These are phyloP conservation scores for Epithele typhae DNA, from an alignment of 768 basidiomycete genomes.

Conservation along the genomic window DNA sequence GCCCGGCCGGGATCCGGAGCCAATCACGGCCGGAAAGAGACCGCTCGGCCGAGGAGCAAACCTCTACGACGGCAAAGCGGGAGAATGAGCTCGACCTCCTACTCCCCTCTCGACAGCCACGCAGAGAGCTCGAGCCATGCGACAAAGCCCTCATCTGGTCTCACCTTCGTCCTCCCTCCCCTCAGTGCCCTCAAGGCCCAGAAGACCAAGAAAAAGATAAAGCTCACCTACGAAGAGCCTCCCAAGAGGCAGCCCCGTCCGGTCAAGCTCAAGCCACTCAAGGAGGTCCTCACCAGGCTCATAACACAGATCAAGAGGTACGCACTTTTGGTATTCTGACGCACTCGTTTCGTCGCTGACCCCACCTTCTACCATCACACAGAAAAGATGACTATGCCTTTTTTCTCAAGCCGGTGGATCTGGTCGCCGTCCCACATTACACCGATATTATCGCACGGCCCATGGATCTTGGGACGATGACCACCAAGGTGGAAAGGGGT, in stretches of 20 bases:
- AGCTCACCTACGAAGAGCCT: conserved; percentile 20
- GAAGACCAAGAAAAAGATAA: conserved; percentile 38
- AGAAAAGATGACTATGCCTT: conserved; percentile 88
- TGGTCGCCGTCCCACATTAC: conserved; percentile 55
- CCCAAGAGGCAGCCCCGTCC: conserved; percentile 46
- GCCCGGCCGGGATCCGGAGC: conserved; percentile 11
- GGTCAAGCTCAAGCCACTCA: conserved; percentile 73
- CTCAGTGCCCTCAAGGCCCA: conserved; percentile 54
- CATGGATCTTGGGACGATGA: conserved; percentile 92
- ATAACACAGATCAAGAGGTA: conserved; percentile 76
- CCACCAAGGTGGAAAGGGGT: conserved; percentile 68
- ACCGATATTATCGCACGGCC: conserved; percentile 70
- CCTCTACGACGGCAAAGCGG: conserved; percentile 9
- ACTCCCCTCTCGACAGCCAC: conserved; percentile 26
- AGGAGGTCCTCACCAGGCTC: conserved; percentile 65
- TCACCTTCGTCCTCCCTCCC: conserved; percentile 67
- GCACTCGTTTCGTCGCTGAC: conserved; percentile 1
- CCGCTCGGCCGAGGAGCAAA: conserved; percentile 12
- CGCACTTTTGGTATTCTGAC: conserved; percentile 11
- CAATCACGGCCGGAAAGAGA: conserved; percentile 15
- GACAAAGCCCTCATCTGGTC: conserved; percentile 35
- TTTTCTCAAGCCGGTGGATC: conserved; percentile 68
- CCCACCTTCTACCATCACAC: background rate
- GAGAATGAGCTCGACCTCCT: conserved; percentile 17
- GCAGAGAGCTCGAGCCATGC: conserved; percentile 27